Conservation (phyloP, 1,139 yeast species). For the Protomyces gravidus region DNA sequence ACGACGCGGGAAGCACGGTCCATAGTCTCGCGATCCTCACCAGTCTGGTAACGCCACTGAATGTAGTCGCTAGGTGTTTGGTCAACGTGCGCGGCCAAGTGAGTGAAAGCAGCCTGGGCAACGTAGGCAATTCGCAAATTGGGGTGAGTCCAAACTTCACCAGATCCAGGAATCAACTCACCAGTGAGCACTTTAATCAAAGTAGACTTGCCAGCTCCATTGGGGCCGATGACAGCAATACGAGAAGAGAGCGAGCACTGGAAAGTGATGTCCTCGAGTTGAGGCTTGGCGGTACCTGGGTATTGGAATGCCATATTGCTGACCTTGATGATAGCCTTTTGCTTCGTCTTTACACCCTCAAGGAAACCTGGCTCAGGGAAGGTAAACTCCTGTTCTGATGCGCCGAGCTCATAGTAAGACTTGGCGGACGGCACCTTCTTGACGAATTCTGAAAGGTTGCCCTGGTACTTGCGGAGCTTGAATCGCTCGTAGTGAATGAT, state of each 20-base stretch:
- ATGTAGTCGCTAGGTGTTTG: slow-evolving; percentile 99
- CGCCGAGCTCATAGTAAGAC: slow-evolving; percentile 92
- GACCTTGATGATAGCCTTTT: slow-evolving; percentile 93
- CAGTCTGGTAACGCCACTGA: slow-evolving; percentile 99
- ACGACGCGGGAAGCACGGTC: slow-evolving; percentile 99
- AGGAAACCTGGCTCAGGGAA: slow-evolving; percentile 98
- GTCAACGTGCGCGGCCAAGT: slow-evolving; percentile 96
- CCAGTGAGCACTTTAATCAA: slow-evolving; percentile 89
- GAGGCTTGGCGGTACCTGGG: slow-evolving; percentile 85
- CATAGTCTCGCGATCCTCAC: slow-evolving; percentile 99
- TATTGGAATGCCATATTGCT: slow-evolving; percentile 78
- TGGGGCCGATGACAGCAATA: slow-evolving; percentile 99
- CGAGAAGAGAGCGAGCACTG: slow-evolving; percentile 88
- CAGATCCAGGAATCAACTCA: slow-evolving; percentile 94
- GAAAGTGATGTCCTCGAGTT: slow-evolving; percentile 73
- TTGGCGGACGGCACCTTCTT: slow-evolving; percentile 92
- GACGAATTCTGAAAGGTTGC: slow-evolving; percentile 89
- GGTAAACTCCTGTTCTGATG: slow-evolving; percentile 89
- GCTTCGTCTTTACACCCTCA: slow-evolving; percentile 90
- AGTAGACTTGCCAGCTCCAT: slow-evolving; percentile 99
- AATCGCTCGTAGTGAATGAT: slow-evolving; percentile 94
- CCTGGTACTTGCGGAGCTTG: slow-evolving; percentile 91
- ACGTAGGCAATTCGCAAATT: slow-evolving; percentile 99
- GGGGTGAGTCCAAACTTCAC: slow-evolving; percentile 99
- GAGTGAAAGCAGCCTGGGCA: slow-evolving; percentile 99